Evolutionary conservation across 768 basidiomycete genomes (phyloP).

Genomic region (Lentinus tigrinus): DNA sequence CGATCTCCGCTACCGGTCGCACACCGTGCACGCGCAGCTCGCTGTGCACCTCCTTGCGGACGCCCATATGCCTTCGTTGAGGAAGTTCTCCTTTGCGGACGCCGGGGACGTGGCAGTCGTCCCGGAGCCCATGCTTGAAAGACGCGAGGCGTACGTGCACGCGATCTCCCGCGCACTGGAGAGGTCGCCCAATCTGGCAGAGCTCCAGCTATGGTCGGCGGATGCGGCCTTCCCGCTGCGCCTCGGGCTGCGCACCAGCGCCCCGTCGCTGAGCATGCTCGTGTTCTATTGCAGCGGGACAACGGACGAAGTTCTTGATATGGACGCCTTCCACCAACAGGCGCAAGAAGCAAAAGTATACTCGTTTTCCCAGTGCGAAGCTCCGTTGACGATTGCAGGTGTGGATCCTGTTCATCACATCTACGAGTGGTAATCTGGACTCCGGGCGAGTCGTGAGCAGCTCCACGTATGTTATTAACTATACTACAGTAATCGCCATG

Average conservation of each 20-base stretch:
- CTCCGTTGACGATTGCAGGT: not conserved
- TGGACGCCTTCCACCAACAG: not conserved
- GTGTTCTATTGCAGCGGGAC: not conserved
- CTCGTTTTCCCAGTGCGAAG: not conserved
- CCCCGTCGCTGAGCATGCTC: not conserved
- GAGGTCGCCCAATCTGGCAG: not conserved
- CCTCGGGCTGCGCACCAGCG: not conserved
- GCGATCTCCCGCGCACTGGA: not conserved
- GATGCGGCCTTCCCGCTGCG: not conserved
- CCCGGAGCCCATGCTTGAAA: not conserved
- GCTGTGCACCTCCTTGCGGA: not conserved
- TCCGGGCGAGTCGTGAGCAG: too few relatives aligned
- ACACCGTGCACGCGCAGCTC: not conserved
- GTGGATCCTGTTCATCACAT: not conserved
- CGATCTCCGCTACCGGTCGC: not conserved
- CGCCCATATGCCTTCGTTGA: not conserved
- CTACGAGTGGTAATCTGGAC: not conserved
- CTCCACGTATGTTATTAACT: too few relatives aligned
- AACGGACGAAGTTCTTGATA: not conserved
- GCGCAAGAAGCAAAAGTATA: not conserved
- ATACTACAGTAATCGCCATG: too few relatives aligned
- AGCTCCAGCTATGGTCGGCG: conserved; percentile 2
- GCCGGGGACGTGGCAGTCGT: not conserved
- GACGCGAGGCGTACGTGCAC: not conserved
- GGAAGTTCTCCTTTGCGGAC: not conserved